Conservation (phyloP, 768 basidiomycete genomes). For the Mycena belliarum region DNA sequence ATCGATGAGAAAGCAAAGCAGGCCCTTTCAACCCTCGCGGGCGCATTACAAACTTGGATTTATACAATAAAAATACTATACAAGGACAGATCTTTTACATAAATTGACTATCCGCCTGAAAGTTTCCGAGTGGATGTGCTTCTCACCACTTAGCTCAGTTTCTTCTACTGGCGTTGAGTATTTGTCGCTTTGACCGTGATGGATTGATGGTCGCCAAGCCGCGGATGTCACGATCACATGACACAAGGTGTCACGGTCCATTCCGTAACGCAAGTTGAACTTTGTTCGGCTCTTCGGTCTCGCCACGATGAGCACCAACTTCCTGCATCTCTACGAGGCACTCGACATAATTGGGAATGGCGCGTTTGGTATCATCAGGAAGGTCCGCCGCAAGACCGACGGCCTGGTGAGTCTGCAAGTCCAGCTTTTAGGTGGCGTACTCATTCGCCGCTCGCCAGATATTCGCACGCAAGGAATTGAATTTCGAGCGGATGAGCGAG, state of each 20-base stretch:
- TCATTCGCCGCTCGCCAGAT: conserved; percentile 43
- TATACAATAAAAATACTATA: no score
- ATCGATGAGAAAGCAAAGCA: no score
- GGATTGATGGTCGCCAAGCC: background rate
- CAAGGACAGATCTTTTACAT: no score
- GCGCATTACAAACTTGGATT: no score
- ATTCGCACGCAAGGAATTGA: conserved; percentile 92
- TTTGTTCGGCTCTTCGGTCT: background rate
- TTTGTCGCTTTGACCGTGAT: background rate
- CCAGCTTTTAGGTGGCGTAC: conserved; percentile 4
- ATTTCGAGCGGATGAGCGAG: conserved; percentile 96
- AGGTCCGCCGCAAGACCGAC: conserved; percentile 84
- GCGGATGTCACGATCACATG: background rate
- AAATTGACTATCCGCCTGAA: no score
- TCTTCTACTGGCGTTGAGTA: background rate
- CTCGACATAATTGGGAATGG: conserved; percentile 95
- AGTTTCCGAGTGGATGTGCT: no score
- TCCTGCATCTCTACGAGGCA: conserved; percentile 81
- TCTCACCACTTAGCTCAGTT: no score
- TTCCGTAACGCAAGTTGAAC: conserved; percentile 10
- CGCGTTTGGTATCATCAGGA: conserved; percentile 96
- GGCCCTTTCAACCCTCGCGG: no score
- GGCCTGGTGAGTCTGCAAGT: conserved; percentile 59
- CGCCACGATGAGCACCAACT: conserved; percentile 35
- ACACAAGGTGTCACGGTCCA: no score